Evolutionary conservation across 169 alveolate genomes (phyloP).

Genomic region (Neospora caninum): DNA sequence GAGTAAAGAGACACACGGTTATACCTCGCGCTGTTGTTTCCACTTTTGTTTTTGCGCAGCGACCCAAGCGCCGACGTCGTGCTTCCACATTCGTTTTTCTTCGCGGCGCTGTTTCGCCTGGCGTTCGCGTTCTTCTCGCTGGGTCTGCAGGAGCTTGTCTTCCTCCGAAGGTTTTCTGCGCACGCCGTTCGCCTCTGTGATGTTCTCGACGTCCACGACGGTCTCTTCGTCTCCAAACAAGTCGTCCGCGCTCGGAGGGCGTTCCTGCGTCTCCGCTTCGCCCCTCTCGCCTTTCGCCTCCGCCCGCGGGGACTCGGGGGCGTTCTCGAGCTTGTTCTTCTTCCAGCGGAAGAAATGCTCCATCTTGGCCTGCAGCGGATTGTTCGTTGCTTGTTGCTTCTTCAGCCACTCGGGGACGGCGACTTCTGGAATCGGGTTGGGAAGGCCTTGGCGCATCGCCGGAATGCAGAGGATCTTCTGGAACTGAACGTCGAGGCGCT

Average conservation of each 20-base stretch:
- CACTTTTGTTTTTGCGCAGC: background rate
- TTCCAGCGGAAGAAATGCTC: background rate
- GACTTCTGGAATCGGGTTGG: constrained; percentile 54
- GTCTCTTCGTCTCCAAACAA: background rate
- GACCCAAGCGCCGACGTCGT: background rate
- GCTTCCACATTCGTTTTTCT: background rate
- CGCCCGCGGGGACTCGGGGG: background rate
- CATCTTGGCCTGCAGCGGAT: background rate
- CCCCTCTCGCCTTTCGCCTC: background rate
- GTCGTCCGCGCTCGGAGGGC: background rate
- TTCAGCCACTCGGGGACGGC: constrained; percentile 54
- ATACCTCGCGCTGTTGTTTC: background rate
- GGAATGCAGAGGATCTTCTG: constrained; percentile 92
- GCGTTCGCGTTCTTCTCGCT: background rate
- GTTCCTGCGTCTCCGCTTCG: background rate
- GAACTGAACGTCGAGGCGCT: constrained; percentile 86
- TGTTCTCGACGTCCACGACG: background rate
- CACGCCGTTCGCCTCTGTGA: background rate
- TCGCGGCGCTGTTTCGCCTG: background rate
- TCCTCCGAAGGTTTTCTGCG: background rate
- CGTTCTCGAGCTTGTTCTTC: background rate
- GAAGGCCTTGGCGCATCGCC: constrained; percentile 68
- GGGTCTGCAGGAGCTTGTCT: background rate
- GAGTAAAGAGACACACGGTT: background rate
- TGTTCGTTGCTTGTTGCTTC: constrained; percentile 28